A percentile compares a stretch with the other conserved stretches of the same genome.
Evolutionary conservation across 1,139 yeast genomes (phyloP).

Genomic region (Kodamaea derodonti): DNA sequence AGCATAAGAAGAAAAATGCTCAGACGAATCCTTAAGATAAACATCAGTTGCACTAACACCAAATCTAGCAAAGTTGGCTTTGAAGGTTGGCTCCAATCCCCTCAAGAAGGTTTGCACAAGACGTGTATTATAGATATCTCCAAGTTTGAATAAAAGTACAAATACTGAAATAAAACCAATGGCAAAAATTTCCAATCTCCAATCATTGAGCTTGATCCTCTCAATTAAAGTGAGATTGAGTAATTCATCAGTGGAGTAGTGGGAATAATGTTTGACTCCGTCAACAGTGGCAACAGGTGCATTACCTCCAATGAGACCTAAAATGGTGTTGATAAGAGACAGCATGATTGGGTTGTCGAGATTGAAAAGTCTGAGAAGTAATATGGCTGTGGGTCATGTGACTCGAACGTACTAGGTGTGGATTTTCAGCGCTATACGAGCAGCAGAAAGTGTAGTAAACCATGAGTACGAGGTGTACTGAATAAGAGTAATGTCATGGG

Average conservation of each 20-base stretch:
- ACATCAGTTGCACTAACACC: conserved; percentile 57
- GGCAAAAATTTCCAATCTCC: conserved; percentile 70
- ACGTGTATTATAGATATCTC: conserved; percentile 54
- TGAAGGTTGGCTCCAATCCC: conserved; percentile 46
- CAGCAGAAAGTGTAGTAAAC: too few relatives aligned
- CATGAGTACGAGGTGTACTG: too few relatives aligned
- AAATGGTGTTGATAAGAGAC: neutral
- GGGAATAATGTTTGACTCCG: conserved; percentile 22
- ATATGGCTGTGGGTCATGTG: too few relatives aligned
- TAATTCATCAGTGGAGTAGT: conserved; percentile 50
- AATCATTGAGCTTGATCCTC: conserved; percentile 56
- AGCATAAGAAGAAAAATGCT: conserved; percentile 74
- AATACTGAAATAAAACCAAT: conserved; percentile 47
- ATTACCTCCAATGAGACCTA: neutral
- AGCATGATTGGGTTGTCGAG: neutral
- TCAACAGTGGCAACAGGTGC: neutral
- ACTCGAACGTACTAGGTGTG: too few relatives aligned
- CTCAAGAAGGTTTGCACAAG: conserved; percentile 50
- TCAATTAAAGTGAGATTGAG: conserved; percentile 45
- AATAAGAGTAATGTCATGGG: too few relatives aligned
- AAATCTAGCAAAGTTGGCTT: conserved; percentile 71
- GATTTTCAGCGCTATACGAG: too few relatives aligned
- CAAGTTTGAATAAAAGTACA: conserved; percentile 48
- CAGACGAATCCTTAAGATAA: conserved; percentile 65
- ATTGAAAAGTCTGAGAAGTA: too few relatives aligned